These are phyloP conservation scores for Macrolepiota fuliginosa DNA, from an alignment of 768 basidiomycete genomes.

Conservation along the genomic window DNA sequence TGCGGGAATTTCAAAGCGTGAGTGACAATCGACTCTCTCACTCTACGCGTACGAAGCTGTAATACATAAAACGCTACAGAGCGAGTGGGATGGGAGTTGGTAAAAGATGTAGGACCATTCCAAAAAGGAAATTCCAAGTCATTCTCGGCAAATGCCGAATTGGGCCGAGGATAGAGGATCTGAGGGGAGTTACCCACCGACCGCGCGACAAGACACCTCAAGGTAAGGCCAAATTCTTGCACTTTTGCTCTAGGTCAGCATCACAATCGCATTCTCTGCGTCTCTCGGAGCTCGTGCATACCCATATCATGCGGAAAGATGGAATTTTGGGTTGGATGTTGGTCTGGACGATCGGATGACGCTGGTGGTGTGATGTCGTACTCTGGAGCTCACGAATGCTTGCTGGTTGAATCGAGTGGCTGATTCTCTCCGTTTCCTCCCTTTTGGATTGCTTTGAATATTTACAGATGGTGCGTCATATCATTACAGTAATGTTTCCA, in stretches of 20 bases:
- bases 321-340: constrained; percentile 41
- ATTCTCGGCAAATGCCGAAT: constrained; percentile 7
- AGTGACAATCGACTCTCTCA: too few species aligned
- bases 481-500: background rate
- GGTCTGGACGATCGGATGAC: constrained; percentile 33
- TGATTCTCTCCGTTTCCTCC: constrained; percentile 14
- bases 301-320: constrained; percentile 12
- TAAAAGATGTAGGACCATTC: too few species aligned
- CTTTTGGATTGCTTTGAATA: constrained; percentile 7
- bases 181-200: constrained; percentile 9
- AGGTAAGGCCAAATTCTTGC: constrained; percentile 17
- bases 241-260: background rate
- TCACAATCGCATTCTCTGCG: background rate
- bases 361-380: constrained; percentile 2
- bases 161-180: constrained; percentile 10
- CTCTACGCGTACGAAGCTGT: too few species aligned
- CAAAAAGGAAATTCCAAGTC: background rate
- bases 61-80: too few species aligned
- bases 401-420: constrained; percentile 12
- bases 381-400: background rate
- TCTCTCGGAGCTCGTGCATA: background rate
- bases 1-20: too few species aligned
- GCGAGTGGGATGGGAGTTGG: background rate
- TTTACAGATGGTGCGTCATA: constrained; percentile 40
- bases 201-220: constrained; percentile 17